Conservation (phyloP, 306 rosid genomes). For the Castanea crenata region DNA sequence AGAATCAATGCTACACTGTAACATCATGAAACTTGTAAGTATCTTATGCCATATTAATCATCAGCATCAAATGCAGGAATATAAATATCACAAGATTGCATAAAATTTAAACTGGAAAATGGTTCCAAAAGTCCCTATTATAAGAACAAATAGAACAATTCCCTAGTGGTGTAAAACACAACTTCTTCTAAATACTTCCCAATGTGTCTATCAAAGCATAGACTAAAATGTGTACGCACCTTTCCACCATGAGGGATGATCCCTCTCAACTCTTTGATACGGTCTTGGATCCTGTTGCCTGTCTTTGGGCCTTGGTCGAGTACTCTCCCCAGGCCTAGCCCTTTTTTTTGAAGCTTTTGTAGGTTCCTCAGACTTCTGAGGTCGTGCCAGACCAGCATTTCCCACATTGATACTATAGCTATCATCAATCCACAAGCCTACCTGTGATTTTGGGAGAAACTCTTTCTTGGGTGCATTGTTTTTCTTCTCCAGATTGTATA, state of each 20-base stretch:
- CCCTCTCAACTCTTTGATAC: slow-evolving; percentile 77
- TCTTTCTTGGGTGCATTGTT: slow-evolving; percentile 42
- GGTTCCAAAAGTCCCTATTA: neutral
- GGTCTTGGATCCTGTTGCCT: slow-evolving; percentile 96
- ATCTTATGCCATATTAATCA: neutral
- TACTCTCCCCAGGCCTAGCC: slow-evolving; percentile 75
- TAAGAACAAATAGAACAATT: neutral
- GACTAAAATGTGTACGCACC: slow-evolving; percentile 40
- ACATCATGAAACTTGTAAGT: slow-evolving; percentile 25
- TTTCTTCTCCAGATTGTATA: slow-evolving; percentile 28
- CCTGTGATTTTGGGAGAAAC: slow-evolving; percentile 46
- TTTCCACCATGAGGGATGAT: slow-evolving; percentile 79
- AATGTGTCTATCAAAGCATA: slow-evolving; percentile 5
- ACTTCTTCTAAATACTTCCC: neutral
- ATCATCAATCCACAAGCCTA: slow-evolving; percentile 59
- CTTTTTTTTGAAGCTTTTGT: slow-evolving; percentile 53
- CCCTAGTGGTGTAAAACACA: neutral
- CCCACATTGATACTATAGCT: slow-evolving; percentile 44
- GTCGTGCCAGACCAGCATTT: slow-evolving; percentile 27
- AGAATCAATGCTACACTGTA: slow-evolving; percentile 93
- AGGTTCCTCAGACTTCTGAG: slow-evolving; percentile 52
- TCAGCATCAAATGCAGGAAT: neutral
- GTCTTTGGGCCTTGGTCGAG: slow-evolving; percentile 88
- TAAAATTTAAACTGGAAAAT: neutral
- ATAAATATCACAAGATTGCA: neutral